These are phyloP conservation scores for Opeltia flavorubescens DNA, from an alignment of 495 filamentous ascomycete species.

Conservation along the genomic window DNA sequence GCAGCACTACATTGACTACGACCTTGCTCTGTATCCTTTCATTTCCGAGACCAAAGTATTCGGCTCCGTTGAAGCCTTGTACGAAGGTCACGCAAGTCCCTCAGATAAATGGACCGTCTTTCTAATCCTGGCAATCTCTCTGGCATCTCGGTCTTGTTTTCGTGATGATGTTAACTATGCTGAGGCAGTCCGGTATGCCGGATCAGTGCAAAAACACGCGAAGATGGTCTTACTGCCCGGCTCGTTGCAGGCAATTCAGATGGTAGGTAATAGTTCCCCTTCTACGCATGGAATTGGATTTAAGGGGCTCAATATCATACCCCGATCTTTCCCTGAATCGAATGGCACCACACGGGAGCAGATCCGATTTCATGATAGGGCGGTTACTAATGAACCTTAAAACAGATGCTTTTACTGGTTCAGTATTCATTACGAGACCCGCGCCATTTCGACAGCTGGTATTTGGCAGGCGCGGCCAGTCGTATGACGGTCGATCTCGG, in stretches of 20 bases:
- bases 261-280: constrained; percentile 21
- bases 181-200: constrained; percentile 51
- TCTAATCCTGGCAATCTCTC: constrained; percentile 76
- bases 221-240: constrained; percentile 74
- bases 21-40: constrained; percentile 65
- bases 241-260: constrained; percentile 67
- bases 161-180: constrained; percentile 47
- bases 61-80: constrained; percentile 64
- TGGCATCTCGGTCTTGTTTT: constrained; percentile 53
- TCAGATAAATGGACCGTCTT: constrained; percentile 75
- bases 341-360: no score
- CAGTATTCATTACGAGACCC: constrained; percentile 82
- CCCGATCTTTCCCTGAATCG: neutral
- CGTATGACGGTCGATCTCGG: constrained; percentile 77
- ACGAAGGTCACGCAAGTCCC: constrained; percentile 51
- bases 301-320: no score
- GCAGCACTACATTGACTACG: constrained; percentile 69
- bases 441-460: constrained; percentile 80
- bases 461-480: constrained; percentile 73
- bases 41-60: constrained; percentile 64
- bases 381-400: neutral
- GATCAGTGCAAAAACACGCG: constrained; percentile 56
- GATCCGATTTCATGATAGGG: no score
- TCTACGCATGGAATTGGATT: no score
- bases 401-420: constrained; percentile 55